Evolutionary conservation across 2,329 filamentous ascomycete genomes (phyloP), one percentile per base, ranked within the genome.

Genomic region (Fusarium guadeloupense): DNA sequence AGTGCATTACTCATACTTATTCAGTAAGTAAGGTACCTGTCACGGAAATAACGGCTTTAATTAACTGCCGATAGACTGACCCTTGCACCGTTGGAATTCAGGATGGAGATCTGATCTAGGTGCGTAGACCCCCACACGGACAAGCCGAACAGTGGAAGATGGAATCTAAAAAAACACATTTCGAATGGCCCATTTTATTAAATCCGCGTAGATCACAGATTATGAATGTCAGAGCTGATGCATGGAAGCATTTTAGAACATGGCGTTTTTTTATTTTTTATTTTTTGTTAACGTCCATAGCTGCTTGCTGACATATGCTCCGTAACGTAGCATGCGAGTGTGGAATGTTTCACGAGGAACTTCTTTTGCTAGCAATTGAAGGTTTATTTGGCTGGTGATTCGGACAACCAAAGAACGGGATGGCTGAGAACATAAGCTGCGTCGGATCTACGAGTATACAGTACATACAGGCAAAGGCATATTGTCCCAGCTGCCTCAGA

Each of bases 61-160:
- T 31, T 54, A 47, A 38, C 17, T 31, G 21, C 33, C 16, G 30
- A 17, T 16, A 30, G 25, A n/a, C 46, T 14, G 38, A 37, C 17
- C 42, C 43, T 34, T 58, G 23, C 31, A 30, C 21, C 35, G 50
- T 41, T 62, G 33, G 39, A 47, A 42, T 44, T 54, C 39, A 39
- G 23, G 33, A 39, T 41, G 26, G 35, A 40, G 45, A 26, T 56
- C 31, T 31, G 26, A 26, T 56, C 31, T 31, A 21, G 9, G 23
- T 26, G 42, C 42, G 23, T 20, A 31, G 16, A 17, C 54, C 53
- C 47, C 42, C 57, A 54, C 63, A 44, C 66, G 66, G 66, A 53
- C 54, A 69, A 44, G 62, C 66, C 66, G 66, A 69, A 64, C 54
- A 26, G 54, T 62, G 46, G 45, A 55, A 62, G 66, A 65, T 64